phyloP scores from a whole-genome alignment of 352 stramenopile genomes.

The Phytopythium litorale region DNA sequence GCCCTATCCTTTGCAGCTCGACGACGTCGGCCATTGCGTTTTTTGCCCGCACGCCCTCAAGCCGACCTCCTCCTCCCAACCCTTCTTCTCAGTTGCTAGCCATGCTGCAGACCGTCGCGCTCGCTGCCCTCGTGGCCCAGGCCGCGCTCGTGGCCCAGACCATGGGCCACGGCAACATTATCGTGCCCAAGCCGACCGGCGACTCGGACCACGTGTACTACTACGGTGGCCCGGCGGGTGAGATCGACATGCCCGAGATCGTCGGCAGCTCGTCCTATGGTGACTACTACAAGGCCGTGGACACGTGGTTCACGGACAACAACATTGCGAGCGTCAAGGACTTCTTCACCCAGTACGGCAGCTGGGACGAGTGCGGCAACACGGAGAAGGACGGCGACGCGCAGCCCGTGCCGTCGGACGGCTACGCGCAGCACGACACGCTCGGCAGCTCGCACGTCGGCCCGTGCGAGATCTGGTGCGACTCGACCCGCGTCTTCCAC shows the following conservation, averaged over 20 bases:
- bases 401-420: constrained; percentile 8
- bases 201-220: constrained; percentile 15
- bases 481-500: constrained; percentile 31
- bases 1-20: constrained; percentile 3
- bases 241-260: constrained; percentile 22
- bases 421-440: constrained; percentile 13
- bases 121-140: constrained; percentile 14
- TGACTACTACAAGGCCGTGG: constrained; percentile 22
- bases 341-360: constrained; percentile 19
- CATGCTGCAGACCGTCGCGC: constrained; percentile 19
- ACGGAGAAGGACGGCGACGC: constrained; percentile 19
- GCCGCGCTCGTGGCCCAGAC: constrained; percentile 8
- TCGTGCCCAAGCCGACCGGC: constrained; percentile 17
- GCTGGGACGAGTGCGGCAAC: constrained; percentile 19
- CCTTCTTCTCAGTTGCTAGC: neutral
- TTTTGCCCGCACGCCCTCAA: neutral
- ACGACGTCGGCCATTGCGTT: neutral
- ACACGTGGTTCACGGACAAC: constrained; percentile 27
- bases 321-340: constrained; percentile 23
- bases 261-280: constrained; percentile 15
- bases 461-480: constrained; percentile 32
- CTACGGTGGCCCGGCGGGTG: constrained; percentile 19
- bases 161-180: constrained; percentile 23
- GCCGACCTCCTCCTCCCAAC: neutral
- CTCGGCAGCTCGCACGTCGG: constrained; percentile 16